Percentiles rank a stretch among this genome's conserved stretches.
Conservation (phyloP, 139 green algal genomes). For the Chloropicon primus region DNA sequence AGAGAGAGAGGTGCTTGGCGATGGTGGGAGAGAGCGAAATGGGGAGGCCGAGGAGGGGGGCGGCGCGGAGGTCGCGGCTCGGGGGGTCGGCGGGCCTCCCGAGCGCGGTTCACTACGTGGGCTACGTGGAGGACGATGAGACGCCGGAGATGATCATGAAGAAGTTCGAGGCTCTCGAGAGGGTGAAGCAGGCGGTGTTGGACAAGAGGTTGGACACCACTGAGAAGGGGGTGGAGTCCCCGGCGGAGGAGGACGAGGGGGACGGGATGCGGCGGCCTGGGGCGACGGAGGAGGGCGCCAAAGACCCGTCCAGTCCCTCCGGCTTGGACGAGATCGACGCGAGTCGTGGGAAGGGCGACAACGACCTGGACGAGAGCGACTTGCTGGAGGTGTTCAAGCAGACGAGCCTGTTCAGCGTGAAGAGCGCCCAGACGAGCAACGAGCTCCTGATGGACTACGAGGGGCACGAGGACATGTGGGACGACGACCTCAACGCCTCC, state of each 20-base stretch:
- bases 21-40: not conserved
- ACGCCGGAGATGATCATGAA: conserved; percentile 91
- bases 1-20: too few relatives aligned
- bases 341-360: not conserved
- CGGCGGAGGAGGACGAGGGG: not conserved
- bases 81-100: conserved; percentile 22
- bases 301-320: not conserved
- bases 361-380: conserved; percentile 39
- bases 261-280: not conserved
- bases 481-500: conserved; percentile 2
- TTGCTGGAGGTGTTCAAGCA: conserved; percentile 71
- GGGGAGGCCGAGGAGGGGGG: not conserved
- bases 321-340: not conserved
- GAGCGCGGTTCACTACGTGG: conserved; percentile 72
- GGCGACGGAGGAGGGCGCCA: not conserved
- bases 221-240: not conserved
- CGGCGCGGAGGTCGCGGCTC: not conserved
- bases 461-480: conserved; percentile 17
- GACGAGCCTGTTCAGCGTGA: conserved; percentile 74
- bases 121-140: conserved; percentile 89
- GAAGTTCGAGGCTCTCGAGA: conserved; percentile 80
- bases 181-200: conserved; percentile 26
- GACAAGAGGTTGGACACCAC: not conserved
- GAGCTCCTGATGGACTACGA: conserved; percentile 31
- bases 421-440: conserved; percentile 45